Evolutionary conservation across 2,329 filamentous ascomycete species (phyloP).

Genomic region (Tolypocladium amazonense): DNA sequence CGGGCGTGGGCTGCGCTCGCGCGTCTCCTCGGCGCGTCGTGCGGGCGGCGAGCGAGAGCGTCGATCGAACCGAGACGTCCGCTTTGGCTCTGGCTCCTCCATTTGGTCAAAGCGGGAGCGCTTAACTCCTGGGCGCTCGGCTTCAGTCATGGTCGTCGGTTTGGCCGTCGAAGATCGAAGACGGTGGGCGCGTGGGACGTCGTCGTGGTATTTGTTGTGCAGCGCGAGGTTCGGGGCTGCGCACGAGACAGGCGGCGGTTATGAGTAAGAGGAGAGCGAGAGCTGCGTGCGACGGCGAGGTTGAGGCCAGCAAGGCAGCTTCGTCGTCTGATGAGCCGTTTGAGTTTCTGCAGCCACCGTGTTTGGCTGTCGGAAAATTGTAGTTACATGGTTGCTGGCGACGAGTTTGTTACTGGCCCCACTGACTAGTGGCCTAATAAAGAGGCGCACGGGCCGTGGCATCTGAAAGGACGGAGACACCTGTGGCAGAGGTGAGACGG

Average conservation of each 20-base stretch:
- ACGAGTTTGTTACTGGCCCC: not conserved
- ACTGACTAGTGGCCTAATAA: not conserved
- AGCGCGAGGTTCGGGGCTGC: not conserved
- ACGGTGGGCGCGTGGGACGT: not conserved
- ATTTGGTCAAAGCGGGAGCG: conserved; percentile 92
- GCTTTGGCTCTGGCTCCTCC: conserved; percentile 61
- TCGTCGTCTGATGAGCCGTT: not conserved
- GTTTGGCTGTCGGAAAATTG: not conserved
- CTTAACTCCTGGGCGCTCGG: conserved; percentile 62
- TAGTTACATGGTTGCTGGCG: not conserved
- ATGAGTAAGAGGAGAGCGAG: not conserved
- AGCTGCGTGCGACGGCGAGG: not conserved
- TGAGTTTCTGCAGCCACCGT: not conserved
- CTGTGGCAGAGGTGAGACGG: not conserved
- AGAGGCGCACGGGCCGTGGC: not conserved
- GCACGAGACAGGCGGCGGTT: not conserved
- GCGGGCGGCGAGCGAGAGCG: conserved; percentile 75
- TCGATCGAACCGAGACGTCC: conserved; percentile 76
- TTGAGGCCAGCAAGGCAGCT: not conserved
- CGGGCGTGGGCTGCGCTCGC: conserved; percentile 70
- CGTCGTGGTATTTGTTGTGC: not conserved
- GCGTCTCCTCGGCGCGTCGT: conserved; percentile 52
- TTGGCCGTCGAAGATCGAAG: not conserved
- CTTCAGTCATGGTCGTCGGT: conserved; percentile 54
- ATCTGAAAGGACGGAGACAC: not conserved